phyloP scores from a whole-genome alignment of 352 stramenopile genomes.

The Phytophthora gonapodyides region DNA sequence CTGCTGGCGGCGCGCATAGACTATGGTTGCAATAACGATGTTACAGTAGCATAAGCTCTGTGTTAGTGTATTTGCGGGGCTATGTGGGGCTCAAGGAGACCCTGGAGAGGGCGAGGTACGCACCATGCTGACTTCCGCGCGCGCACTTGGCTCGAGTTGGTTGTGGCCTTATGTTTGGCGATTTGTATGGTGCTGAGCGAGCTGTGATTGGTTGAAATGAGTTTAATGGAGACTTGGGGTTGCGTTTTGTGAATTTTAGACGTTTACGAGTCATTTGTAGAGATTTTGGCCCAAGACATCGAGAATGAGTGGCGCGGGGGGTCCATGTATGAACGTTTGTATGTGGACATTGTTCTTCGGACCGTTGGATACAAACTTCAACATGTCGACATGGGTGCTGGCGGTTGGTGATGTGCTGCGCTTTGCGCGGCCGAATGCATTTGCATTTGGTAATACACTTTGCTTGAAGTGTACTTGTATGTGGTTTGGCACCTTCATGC shows the following conservation, averaged over 20 bases:
- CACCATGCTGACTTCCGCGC: conserved; percentile 26
- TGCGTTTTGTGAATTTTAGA: conserved; percentile 6
- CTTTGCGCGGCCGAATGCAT: background rate
- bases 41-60: background rate
- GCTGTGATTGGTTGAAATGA: conserved; percentile 30
- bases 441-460: background rate
- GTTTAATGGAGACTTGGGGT: conserved; percentile 6
- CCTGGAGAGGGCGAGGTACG: background rate
- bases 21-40: conserved; percentile 12
- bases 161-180: background rate
- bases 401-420: background rate
- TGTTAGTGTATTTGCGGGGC: background rate
- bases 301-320: conserved; percentile 29
- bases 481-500: no score
- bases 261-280: conserved; percentile 10
- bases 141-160: conserved; percentile 4
- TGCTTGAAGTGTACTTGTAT: background rate
- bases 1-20: conserved; percentile 3
- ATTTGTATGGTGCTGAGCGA: conserved; percentile 10
- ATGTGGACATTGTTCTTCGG: conserved; percentile 27
- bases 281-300: conserved; percentile 9
- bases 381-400: conserved; percentile 14
- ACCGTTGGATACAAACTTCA: conserved; percentile 25
- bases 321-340: conserved; percentile 30
- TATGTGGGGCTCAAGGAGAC: background rate